Evolutionary conservation across 148 eudicot genomes (phyloP).

Genomic region (Camellia japonica): DNA sequence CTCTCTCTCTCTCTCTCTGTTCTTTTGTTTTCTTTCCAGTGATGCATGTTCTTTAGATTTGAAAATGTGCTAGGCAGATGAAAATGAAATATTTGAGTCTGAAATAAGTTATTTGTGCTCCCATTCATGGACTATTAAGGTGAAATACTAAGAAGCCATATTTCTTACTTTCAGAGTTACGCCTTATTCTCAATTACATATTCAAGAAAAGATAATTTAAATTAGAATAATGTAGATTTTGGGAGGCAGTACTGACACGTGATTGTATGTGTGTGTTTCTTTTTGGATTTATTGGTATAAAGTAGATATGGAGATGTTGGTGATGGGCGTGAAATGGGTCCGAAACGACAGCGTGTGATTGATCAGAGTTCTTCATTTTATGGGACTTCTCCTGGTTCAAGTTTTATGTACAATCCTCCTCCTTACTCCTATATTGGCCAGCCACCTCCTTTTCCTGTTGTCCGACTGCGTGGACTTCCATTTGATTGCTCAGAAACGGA

Average conservation of each 20-base stretch:
- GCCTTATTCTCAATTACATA: neutral
- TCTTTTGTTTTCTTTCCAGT: neutral
- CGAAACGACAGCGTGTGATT: slow-evolving; percentile 73
- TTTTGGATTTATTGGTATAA: slow-evolving; percentile 16
- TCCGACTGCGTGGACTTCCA: slow-evolving; percentile 91
- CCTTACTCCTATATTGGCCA: slow-evolving; percentile 50
- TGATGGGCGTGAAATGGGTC: slow-evolving; percentile 78
- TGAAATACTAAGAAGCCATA: neutral
- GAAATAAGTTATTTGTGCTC: neutral
- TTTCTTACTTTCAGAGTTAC: neutral
- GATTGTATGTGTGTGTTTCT: slow-evolving; percentile 13
- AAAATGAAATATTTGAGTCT: neutral
- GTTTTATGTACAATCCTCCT: slow-evolving; percentile 61
- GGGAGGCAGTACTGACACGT: slow-evolving; percentile 10
- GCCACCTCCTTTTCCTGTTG: slow-evolving; percentile 82
- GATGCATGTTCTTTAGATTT: neutral
- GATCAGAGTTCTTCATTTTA: slow-evolving; percentile 78
- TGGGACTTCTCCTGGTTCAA: slow-evolving; percentile 60
- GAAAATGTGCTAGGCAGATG: slow-evolving; percentile 1
- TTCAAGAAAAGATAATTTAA: neutral
- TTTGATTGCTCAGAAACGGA: slow-evolving; percentile 87
- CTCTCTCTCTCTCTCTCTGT: neutral
- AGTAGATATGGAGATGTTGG: slow-evolving; percentile 58
- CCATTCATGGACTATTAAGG: neutral
- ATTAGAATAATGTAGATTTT: neutral